Evolutionary conservation across 164 flowering plant species (phyloP), one percentile per base, ranked within the genome.

Genomic region (Vitis riparia): DNA sequence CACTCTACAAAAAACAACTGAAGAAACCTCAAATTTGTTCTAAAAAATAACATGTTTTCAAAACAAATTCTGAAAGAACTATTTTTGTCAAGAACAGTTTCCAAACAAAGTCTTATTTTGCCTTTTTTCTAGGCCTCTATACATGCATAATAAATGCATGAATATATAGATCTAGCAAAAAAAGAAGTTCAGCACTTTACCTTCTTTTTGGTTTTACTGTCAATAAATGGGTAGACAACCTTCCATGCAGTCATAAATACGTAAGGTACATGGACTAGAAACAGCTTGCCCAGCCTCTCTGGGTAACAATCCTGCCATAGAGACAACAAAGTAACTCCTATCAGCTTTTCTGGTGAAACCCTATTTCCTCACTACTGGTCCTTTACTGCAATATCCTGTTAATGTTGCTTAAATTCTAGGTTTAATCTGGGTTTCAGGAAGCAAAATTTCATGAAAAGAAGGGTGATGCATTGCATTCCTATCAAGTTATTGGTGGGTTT

Each of bases 241-340:
- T 84, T 86, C 89, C 87, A 84, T 15, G 75, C 86, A 3, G 85
- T 74, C 89, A 80, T 77, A 70, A 86, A 86, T 50, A 86, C 60
- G 59, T 70, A 75, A 50, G 89, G 89, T 27, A 71, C 84, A 65
- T 86, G 86, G 29, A 86, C 79, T 1, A 86, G 55, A 29, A 53
- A 79, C 47, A 84, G 12, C 73, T 82, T 86, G 65, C 77, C 89
- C 19, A 86, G 81, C 73, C 89, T 82, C 72, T 86, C 87, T 12
- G 87, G 89, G 74, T 78, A 82, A 69, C 76, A 86, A 67, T 86
- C 89, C 87, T 85, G 85, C 47, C 50, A 73, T 14, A 2, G 68
- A 27, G 64, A 69, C 61, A 62, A 19, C 13, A 12, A 27, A 58
- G 59, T 16, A 9, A 50, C 15, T 59, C 2, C 44, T 5, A 11